These are phyloP conservation scores for Cicer chorassanicum DNA, from an alignment of 306 rosid genomes.

Conservation along the genomic window DNA sequence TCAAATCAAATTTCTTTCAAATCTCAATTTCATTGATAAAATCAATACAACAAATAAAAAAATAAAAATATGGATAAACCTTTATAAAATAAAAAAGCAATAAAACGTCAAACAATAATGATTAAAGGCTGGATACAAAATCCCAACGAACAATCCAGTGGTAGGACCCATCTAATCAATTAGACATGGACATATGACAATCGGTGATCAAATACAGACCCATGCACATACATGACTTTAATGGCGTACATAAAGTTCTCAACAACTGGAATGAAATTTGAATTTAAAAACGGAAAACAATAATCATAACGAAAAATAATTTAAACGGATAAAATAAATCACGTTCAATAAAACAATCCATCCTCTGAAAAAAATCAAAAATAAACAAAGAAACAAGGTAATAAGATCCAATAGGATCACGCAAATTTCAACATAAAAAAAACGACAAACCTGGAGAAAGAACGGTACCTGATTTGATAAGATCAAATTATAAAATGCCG, in stretches of 20 bases:
- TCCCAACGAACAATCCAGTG: not conserved
- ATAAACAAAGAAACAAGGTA: not conserved
- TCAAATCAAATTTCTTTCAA: too few species aligned
- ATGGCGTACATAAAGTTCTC: not conserved
- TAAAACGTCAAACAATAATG: not conserved
- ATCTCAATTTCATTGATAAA: not conserved
- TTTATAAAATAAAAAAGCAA: not conserved
- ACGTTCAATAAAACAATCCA: not conserved
- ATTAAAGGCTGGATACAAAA: not conserved
- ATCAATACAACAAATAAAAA: not conserved
- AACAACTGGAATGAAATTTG: not conserved
- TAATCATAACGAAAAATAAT: not conserved
- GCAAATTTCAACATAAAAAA: not conserved
- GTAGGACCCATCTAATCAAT: slow-evolving; percentile 21
- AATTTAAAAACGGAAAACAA: not conserved
- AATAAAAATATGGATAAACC: not conserved
- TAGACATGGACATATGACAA: not conserved
- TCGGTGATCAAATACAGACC: not conserved
- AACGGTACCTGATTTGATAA: slow-evolving; percentile 37
- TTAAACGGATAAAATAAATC: not conserved
- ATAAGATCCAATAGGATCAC: slow-evolving; percentile 10
- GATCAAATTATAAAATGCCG: not conserved
- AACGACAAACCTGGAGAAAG: not conserved
- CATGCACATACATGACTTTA: not conserved
- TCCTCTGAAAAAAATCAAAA: not conserved